phyloP scores from a whole-genome alignment of 305 asterid species.

The Ajuga reptans region DNA sequence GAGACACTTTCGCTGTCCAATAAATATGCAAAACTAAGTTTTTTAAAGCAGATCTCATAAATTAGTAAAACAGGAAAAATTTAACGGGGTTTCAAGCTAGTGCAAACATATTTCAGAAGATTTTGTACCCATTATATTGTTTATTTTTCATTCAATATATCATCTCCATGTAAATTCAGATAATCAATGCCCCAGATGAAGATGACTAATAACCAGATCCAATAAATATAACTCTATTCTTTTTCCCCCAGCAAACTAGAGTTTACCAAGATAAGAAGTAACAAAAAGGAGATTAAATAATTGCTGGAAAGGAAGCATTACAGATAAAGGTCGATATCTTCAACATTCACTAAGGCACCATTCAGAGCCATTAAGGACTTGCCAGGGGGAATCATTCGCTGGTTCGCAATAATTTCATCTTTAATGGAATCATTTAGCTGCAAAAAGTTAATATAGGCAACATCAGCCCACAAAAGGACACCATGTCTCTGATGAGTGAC shows the following conservation, averaged over 20 bases:
- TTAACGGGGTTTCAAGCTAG: not conserved
- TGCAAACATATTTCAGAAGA: not conserved
- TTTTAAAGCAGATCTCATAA: not conserved
- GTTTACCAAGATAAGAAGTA: not conserved
- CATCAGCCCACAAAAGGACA: constrained; percentile 27
- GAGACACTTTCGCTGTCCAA: not conserved
- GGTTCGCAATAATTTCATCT: constrained; percentile 85
- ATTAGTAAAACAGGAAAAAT: not conserved
- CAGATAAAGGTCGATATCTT: constrained; percentile 91
- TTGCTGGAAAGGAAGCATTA: constrained; percentile 41
- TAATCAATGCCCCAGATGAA: not conserved
- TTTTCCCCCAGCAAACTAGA: constrained; percentile 9
- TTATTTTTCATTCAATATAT: not conserved
- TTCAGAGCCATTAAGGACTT: constrained; percentile 95
- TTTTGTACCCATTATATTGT: not conserved
- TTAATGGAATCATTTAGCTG: constrained; percentile 94
- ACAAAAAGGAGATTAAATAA: constrained; percentile 13
- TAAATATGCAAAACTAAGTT: not conserved
- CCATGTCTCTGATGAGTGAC: constrained; percentile 5
- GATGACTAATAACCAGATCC: not conserved
- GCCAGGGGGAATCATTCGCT: constrained; percentile 97
- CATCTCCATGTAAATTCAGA: not conserved
- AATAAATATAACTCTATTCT: not conserved
- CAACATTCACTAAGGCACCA: constrained; percentile 91
- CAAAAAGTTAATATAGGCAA: constrained; percentile 28